A percentile compares a stretch with the other conserved stretches of the same genome.
These are phyloP conservation scores for Pichia nanzhaoensis DNA, from an alignment of 805 yeast genomes.

Conservation along the genomic window DNA sequence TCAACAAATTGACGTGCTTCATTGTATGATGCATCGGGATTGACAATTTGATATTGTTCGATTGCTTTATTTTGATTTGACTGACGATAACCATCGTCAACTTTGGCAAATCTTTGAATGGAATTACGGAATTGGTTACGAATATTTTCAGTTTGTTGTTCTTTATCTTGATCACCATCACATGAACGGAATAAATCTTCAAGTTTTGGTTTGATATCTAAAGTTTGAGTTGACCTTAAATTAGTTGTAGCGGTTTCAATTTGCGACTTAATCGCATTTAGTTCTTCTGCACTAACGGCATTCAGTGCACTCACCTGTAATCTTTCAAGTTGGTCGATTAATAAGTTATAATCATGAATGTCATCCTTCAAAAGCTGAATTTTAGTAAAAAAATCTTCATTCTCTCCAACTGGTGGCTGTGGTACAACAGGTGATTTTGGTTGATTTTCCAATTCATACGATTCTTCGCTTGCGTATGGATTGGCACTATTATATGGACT, in stretches of 20 bases:
- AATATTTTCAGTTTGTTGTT: constrained; percentile 83
- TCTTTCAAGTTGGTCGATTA: constrained; percentile 61
- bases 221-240: constrained; percentile 67
- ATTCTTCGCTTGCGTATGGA: constrained; percentile 9
- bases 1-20: constrained; percentile 83
- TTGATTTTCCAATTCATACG: constrained; percentile 15
- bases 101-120: constrained; percentile 79
- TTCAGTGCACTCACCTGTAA: constrained; percentile 65
- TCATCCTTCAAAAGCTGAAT: constrained; percentile 62
- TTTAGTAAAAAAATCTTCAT: constrained; percentile 55
- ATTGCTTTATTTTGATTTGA: constrained; percentile 82
- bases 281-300: constrained; percentile 67
- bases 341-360: constrained; percentile 61
- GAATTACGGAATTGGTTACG: constrained; percentile 79
- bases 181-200: constrained; percentile 69
- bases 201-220: constrained; percentile 64
- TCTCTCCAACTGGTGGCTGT: neutral
- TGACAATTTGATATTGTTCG: constrained; percentile 86
- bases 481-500: constrained; percentile 2
- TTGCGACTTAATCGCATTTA: constrained; percentile 62
- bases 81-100: constrained; percentile 82
- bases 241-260: constrained; percentile 72
- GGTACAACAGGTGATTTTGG: no score
- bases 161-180: constrained; percentile 68
- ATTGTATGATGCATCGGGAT: constrained; percentile 75